Conservation (phyloP, 352 stramenopile species). For the Blastocystis sp. region DNA sequence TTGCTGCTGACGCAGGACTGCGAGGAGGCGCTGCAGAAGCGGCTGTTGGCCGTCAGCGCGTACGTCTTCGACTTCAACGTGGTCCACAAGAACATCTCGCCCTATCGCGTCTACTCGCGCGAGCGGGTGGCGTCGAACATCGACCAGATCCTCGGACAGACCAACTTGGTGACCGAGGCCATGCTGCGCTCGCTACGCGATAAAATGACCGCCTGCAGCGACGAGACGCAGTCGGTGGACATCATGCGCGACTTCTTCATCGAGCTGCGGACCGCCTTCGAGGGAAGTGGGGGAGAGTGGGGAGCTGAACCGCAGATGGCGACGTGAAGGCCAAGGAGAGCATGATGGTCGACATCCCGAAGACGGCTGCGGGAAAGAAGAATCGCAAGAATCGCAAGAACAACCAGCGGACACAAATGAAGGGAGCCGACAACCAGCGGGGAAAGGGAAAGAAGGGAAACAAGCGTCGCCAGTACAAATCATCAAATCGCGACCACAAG, state of each 20-base stretch:
- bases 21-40: background rate
- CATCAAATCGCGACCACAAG: background rate
- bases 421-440: background rate
- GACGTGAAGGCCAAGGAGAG: background rate
- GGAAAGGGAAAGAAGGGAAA: constrained; percentile 30
- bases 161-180: background rate
- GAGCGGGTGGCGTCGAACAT: background rate
- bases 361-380: background rate
- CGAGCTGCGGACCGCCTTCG: constrained; percentile 4
- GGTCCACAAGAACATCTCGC: background rate
- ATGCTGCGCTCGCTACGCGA: background rate
- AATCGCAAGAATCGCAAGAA: constrained; percentile 31
- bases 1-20: background rate
- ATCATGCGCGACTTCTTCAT: constrained; percentile 31
- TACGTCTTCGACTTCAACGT: constrained; percentile 36
- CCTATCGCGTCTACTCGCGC: background rate
- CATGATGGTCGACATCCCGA: constrained; percentile 18
- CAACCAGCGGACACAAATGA: background rate
- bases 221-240: background rate
- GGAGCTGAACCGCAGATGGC: background rate
- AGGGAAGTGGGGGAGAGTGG: background rate
- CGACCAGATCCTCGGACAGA: background rate
- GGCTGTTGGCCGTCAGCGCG: background rate
- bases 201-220: constrained; percentile 9
- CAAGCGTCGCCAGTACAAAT: background rate